Percentiles rank a stretch among this genome's conserved stretches.
These are phyloP conservation scores for Fusarium poae DNA, from an alignment of 2,329 filamentous ascomycete genomes.

Conservation along the genomic window DNA sequence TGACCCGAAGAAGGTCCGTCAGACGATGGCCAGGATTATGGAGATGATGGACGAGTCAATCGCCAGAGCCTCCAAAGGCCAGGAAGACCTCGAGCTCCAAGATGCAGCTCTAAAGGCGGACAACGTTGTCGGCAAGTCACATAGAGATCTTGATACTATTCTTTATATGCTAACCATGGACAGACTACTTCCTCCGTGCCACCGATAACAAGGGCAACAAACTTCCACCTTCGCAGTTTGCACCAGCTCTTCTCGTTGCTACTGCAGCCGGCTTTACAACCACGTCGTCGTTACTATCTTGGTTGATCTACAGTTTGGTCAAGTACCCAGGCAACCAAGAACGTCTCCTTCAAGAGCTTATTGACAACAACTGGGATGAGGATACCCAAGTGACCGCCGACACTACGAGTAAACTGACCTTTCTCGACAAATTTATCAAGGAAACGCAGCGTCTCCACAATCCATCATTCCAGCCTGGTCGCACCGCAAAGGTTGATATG, in stretches of 20 bases:
- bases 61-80: conserved; percentile 52
- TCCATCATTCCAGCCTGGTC: conserved; percentile 70
- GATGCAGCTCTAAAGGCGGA: conserved; percentile 64
- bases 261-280: conserved; percentile 72
- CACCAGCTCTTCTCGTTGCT: conserved; percentile 60
- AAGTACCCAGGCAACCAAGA: conserved; percentile 68
- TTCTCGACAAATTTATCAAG: conserved; percentile 70
- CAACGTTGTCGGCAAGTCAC: conserved; percentile 48
- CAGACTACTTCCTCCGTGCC: conserved; percentile 67
- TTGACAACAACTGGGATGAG: conserved; percentile 62
- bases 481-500: conserved; percentile 68
- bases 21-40: conserved; percentile 52
- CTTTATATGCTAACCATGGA: accelerated
- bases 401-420: conserved; percentile 60
- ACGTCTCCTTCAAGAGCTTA: conserved; percentile 67
- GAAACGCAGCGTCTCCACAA: conserved; percentile 71
- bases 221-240: conserved; percentile 55
- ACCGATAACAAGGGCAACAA: conserved; percentile 67
- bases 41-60: conserved; percentile 56
- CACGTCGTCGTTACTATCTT: conserved; percentile 69
- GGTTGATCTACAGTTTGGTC: conserved; percentile 67
- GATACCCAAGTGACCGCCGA: conserved; percentile 62
- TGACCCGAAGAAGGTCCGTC: conserved; percentile 60
- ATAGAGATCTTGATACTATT: accelerated
- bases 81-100: conserved; percentile 58